Evolutionary conservation across 148 eudicot genomes (phyloP), one percentile per base, ranked within the genome.

Genomic region (Mesembryanthemum crystallinum): DNA sequence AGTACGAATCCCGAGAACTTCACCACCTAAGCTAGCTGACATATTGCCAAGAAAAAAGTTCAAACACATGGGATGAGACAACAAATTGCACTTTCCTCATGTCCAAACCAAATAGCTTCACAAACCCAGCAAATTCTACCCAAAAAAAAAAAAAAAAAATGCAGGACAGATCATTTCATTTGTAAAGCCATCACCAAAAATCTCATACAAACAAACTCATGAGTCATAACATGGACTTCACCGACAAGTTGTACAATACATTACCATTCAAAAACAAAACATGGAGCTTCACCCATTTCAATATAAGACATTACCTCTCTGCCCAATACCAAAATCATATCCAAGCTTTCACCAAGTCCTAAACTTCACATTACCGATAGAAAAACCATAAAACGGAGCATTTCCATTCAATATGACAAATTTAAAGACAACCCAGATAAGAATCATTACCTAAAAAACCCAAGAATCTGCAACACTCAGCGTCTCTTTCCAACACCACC

Each of bases 381-480:
- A 20, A 64, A 61, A 59, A 47, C 4, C 12, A 60, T 13, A 71
- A 70, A 29, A 25, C n/a, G 39, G 58, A 62, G 66, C 63, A 20
- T 37, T 45, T 64, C 52, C 61, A 32, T 72, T n/a, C 64, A 49
- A 35, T 23, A 47, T 24, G 69, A 15, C 14, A 67, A 43, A 74
- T 45, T 66, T 69, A 61, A 75, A 37, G 33, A 80, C n/a, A 80
- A 73, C 79, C 67, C 79, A 80, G 71, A 65, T 80, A 18, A 55
- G 6, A 59, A 23, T 37, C 11, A 25, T 37, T 9, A 18, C 10
- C 8, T 43, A 17, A 54, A 54, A 55, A 29, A 62, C 66, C 51
- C 62, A 71, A 60, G 43, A 18, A 13, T 54, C 29, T 54, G 60
- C 18, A 52, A 49, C 29, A 49, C 73, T 69, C 73, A 45, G 60